These are phyloP conservation scores for Cercospora sp. DNA, from an alignment of 2,329 filamentous ascomycete genomes.

Conservation along the genomic window DNA sequence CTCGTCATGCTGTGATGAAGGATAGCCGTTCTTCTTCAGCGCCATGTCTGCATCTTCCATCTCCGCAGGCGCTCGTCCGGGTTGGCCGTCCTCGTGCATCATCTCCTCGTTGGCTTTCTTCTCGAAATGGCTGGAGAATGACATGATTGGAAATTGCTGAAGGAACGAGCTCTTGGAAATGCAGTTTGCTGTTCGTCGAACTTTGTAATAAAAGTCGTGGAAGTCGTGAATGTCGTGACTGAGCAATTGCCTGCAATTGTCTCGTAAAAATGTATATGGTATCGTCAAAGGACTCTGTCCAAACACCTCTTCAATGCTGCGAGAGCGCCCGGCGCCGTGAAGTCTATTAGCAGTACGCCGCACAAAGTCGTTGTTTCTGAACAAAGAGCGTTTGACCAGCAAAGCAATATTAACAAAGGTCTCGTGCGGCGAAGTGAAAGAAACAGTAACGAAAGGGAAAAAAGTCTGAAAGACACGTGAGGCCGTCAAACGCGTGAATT, in stretches of 20 bases:
- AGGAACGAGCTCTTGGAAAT: not conserved
- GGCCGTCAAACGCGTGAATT: not conserved
- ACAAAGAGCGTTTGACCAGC: slow-evolving; percentile 21
- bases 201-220: slow-evolving; percentile 11
- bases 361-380: slow-evolving; percentile 12
- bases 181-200: not conserved
- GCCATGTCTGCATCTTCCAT: slow-evolving; percentile 23
- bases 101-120: slow-evolving; percentile 39
- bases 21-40: slow-evolving; percentile 16
- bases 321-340: slow-evolving; percentile 20
- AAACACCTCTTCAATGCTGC: slow-evolving; percentile 9
- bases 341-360: not conserved
- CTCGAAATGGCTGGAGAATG: slow-evolving; percentile 38
- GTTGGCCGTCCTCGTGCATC: slow-evolving; percentile 34
- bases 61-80: slow-evolving; percentile 27
- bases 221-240: slow-evolving; percentile 24
- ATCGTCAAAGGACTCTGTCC: slow-evolving; percentile 11
- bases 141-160: slow-evolving; percentile 21
- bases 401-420: slow-evolving; percentile 20
- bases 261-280: slow-evolving; percentile 15
- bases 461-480: not conserved
- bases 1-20: slow-evolving; percentile 21
- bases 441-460: slow-evolving; percentile 9
- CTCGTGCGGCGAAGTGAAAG: slow-evolving; percentile 16
- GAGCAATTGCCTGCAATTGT: slow-evolving; percentile 24